A percentile compares a stretch with the other conserved stretches of the same genome.
These are phyloP conservation scores for Cryomyces antarcticus DNA, from an alignment of 495 filamentous ascomycete species.

Conservation along the genomic window DNA sequence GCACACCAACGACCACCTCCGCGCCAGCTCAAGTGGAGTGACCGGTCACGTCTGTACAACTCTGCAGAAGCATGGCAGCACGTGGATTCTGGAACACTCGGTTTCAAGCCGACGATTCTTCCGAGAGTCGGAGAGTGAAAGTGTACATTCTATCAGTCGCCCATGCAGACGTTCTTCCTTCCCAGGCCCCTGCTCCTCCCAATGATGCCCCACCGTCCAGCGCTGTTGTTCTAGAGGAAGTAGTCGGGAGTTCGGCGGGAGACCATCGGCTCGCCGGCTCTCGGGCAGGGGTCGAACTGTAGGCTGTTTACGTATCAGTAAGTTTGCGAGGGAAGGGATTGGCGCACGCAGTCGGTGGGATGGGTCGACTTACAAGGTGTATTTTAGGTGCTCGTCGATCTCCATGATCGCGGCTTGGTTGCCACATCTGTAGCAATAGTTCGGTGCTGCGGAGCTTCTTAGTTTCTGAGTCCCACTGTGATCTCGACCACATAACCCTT, in stretches of 20 bases:
- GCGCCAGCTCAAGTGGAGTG: no score
- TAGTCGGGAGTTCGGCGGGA: slow-evolving; percentile 92
- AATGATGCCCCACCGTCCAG: no score
- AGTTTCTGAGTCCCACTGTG: no score
- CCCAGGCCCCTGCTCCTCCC: no score
- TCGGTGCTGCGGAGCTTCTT: slow-evolving; percentile 35
- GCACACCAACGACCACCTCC: no score
- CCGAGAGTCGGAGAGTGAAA: no score
- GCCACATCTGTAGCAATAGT: slow-evolving; percentile 95
- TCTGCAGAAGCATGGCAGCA: no score
- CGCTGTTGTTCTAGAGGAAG: slow-evolving; percentile 52
- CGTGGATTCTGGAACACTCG: no score
- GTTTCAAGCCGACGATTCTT: no score
- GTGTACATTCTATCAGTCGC: no score
- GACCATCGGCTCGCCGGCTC: slow-evolving; percentile 96
- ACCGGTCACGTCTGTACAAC: no score
- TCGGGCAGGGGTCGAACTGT: slow-evolving; percentile 96
- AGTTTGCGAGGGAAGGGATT: not conserved
- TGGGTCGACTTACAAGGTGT: slow-evolving; percentile 74
- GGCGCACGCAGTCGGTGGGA: not conserved
- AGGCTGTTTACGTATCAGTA: slow-evolving; percentile 34
- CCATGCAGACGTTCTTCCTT: no score
- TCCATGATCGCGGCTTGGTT: slow-evolving; percentile 99
- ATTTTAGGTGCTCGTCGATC: slow-evolving; percentile 98
- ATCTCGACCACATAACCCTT: slow-evolving; percentile 9